Percentiles rank a stretch among this genome's conserved stretches.
Evolutionary conservation across 495 filamentous ascomycete genomes (phyloP).

Genomic region (Penicillium nucicola): DNA sequence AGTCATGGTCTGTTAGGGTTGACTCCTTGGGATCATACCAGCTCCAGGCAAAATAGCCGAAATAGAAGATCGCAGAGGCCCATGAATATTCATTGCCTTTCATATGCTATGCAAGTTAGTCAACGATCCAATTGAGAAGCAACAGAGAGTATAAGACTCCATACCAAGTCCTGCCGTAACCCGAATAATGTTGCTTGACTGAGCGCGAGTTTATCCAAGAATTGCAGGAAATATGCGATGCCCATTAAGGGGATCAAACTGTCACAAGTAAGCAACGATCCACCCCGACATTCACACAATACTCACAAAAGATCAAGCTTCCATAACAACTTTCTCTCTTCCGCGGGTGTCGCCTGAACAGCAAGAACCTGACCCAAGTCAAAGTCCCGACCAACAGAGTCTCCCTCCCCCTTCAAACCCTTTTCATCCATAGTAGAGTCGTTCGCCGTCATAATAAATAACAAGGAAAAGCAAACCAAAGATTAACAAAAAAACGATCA

Average conservation of each 20-base stretch:
- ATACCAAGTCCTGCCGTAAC: conserved; percentile 34
- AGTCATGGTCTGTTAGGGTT: background rate
- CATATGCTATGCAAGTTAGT: conserved; percentile 23
- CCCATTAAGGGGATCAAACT: conserved; percentile 45
- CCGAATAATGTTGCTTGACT: conserved; percentile 52
- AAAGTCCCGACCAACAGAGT: conserved; percentile 17
- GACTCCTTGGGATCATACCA: conserved; percentile 12
- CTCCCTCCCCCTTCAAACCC: conserved; percentile 5
- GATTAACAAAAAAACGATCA: background rate
- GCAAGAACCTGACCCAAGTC: conserved; percentile 28
- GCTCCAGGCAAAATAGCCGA: conserved; percentile 51
- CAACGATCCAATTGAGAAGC: background rate
- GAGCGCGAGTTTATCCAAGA: conserved; percentile 53
- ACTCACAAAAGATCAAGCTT: conserved; percentile 33
- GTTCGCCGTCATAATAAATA: background rate
- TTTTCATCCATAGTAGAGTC: conserved; percentile 2
- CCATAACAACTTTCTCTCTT: conserved; percentile 26
- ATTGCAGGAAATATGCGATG: conserved; percentile 40
- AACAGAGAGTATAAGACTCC: background rate
- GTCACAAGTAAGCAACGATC: background rate
- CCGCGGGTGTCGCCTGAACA: conserved; percentile 21
- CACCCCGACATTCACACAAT: background rate
- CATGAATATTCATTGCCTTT: conserved; percentile 45
- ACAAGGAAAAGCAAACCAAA: background rate
- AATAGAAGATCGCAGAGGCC: conserved; percentile 48